Evolutionary conservation across 768 basidiomycete genomes (phyloP), one percentile per base, ranked within the genome.

Genomic region (Russula sp.): DNA sequence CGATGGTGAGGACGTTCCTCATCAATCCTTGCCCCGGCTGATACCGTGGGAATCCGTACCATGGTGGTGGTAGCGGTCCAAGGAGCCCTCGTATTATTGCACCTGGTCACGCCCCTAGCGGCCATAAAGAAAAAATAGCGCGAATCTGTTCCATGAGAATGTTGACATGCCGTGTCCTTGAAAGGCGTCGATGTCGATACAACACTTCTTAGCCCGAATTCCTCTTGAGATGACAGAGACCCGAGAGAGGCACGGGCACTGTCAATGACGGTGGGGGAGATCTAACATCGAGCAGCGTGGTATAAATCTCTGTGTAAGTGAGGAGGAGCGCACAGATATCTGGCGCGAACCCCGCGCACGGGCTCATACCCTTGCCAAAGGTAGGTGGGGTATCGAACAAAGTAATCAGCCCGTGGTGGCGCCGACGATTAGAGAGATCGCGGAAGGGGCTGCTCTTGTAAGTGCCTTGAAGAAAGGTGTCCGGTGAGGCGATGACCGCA

Each of bases 191-290:
- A 63, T 72, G 80, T 77, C 75, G 75, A 79, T 72, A 77, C 82
- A 79, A 83, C 83, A 84, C 82, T 84, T 84, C 82, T 83, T 84
- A 84, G 69, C 78, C 82, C 83, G 83, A 75, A 72, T 70, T 55
- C 55, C 14, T 84, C 79, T 83, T 70, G 81, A 81, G 81, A 82
- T 79, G 73, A 73, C 77, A 82, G 80, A 75, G 81, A 78, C 78
- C 72, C 70, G 58, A 70, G 68, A 73, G 73, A 78, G 77, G 82
- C 79, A 80, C 83, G 83, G 82, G 82, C 82, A 84, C 82, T 84
- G 82, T 77, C 77, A n/a, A n/a, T n/a, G n/a, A n/a, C n/a, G n/a
- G n/a, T n/a, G n/a, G n/a, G n/a, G n/a, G n/a, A n/a, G n/a, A 45
- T 70, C 77, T 73, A 53, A 75, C 82, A 77, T 79, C 83, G 83